phyloP scores from a whole-genome alignment of 306 rosid species.

The Gleditsia sinensis region DNA sequence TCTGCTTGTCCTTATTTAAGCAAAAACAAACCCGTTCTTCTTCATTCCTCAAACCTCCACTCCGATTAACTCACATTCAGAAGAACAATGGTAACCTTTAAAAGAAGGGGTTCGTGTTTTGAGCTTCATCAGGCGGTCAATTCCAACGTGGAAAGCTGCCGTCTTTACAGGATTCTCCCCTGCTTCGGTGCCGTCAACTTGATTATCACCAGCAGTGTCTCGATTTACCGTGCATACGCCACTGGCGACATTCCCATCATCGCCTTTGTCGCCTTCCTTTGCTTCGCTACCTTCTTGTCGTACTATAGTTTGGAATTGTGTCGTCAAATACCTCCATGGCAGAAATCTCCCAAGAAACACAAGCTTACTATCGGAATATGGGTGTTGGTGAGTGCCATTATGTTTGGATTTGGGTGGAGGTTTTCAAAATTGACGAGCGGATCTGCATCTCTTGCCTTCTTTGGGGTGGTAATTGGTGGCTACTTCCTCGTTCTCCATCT shows the following conservation, averaged over 20 bases:
- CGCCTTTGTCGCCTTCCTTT: not conserved
- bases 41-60: not conserved
- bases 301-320: not conserved
- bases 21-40: not conserved
- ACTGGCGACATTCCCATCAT: not conserved
- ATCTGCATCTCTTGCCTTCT: not conserved
- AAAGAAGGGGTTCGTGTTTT: not conserved
- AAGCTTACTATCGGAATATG: not conserved
- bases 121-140: not conserved
- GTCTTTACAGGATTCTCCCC: not conserved
- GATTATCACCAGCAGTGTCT: not conserved
- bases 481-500: conserved; percentile 4
- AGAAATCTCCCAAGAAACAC: not conserved
- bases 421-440: not conserved
- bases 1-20: not conserved
- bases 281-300: not conserved
- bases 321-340: not conserved
- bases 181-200: conserved; percentile 3
- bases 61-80: not conserved
- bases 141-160: not conserved
- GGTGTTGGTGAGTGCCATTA: not conserved
- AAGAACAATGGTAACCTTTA: not conserved
- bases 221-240: conserved; percentile 13
- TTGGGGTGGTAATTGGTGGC: not conserved
- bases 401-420: not conserved